Conservation (phyloP, 1,284 basidiomycete species). For the Sparassis latifolia region DNA sequence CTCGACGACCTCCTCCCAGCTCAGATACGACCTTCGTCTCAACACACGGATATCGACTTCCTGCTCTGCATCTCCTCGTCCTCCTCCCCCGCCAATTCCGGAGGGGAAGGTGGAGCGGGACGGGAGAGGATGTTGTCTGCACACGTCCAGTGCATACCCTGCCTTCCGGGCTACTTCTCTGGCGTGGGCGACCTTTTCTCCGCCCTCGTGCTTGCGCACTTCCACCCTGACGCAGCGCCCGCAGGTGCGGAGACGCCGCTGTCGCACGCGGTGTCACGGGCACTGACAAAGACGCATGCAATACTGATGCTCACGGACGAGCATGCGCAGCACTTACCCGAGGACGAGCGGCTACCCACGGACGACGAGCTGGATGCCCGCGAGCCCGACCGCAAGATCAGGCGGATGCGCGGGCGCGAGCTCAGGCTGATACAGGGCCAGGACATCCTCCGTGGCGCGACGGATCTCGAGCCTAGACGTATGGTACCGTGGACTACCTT, state of each 20-base stretch:
- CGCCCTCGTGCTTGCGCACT: constrained; percentile 85
- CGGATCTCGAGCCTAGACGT: constrained; percentile 18
- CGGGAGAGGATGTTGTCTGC: constrained; percentile 27
- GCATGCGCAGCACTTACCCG: constrained; percentile 47
- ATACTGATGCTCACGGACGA: constrained; percentile 71
- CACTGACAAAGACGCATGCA: constrained; percentile 83
- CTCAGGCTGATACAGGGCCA: constrained; percentile 76
- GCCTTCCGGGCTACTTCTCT: constrained; percentile 88
- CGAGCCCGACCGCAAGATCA: constrained; percentile 59
- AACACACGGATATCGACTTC: constrained; percentile 33
- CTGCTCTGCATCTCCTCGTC: constrained; percentile 80
- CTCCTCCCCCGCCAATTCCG: constrained; percentile 9
- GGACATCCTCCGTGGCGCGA: constrained; percentile 38
- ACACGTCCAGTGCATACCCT: constrained; percentile 69
- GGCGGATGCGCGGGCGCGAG: constrained; percentile 78
- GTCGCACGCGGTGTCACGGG: constrained; percentile 56
- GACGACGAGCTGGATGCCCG: constrained; percentile 70
- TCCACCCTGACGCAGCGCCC: constrained; percentile 34
- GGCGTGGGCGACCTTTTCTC: constrained; percentile 98
- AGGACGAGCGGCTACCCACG: constrained; percentile 47
- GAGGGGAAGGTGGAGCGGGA: constrained; percentile 19
- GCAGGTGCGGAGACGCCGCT: constrained; percentile 34
- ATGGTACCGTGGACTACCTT: constrained; percentile 36
- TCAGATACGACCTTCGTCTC: constrained; percentile 31
- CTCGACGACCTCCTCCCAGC: constrained; percentile 44